Conservation (phyloP, 1,284 basidiomycete species). For the Hypsizygus ulmarius region DNA sequence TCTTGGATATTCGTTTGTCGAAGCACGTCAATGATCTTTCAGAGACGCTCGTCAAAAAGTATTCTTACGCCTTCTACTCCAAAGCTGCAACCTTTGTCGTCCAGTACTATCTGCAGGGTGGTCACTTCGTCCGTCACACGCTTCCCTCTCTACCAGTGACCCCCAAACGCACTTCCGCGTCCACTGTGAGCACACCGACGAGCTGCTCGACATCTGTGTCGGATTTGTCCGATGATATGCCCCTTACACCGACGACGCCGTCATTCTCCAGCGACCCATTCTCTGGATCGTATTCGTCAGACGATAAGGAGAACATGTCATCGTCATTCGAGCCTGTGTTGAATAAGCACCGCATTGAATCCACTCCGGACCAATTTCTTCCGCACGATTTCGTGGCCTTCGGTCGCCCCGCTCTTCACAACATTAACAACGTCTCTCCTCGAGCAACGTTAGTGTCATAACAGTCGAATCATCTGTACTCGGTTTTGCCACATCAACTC, state of each 20-base stretch:
- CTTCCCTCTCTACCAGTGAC: conserved; percentile 63
- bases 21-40: conserved; percentile 89
- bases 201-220: conserved; percentile 70
- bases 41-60: conserved; percentile 95
- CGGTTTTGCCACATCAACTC: conserved; percentile 33
- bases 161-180: conserved; percentile 60
- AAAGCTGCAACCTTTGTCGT: conserved; percentile 91
- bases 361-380: conserved; percentile 68
- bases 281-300: conserved; percentile 53
- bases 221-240: conserved; percentile 78
- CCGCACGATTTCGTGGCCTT: conserved; percentile 77
- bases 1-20: conserved; percentile 82
- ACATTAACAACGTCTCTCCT: conserved; percentile 53
- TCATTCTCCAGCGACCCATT: conserved; percentile 55
- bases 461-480: conserved; percentile 34
- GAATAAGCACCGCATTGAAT: conserved; percentile 66
- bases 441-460: conserved; percentile 59
- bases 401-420: conserved; percentile 71
- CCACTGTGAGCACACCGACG: conserved; percentile 64
- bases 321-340: conserved; percentile 65
- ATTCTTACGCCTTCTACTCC: conserved; percentile 92
- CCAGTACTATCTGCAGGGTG: conserved; percentile 86
- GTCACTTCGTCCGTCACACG: conserved; percentile 57
- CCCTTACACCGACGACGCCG: conserved; percentile 73
- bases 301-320: conserved; percentile 78